phyloP scores from a whole-genome alignment of 345 rosid genomes.

The Eucalyptus brandiana region DNA sequence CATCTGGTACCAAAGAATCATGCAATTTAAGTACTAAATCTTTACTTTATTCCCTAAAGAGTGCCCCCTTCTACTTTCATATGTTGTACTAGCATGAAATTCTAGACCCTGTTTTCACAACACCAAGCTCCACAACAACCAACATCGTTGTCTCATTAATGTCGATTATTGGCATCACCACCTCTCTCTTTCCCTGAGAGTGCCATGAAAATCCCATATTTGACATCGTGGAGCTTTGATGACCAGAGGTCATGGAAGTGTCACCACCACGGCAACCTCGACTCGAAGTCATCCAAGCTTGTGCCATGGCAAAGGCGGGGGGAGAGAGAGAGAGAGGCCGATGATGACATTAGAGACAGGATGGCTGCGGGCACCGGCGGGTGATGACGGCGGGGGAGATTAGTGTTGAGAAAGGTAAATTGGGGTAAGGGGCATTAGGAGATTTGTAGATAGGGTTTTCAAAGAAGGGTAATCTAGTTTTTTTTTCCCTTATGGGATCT shows the following conservation, averaged over 20 bases:
- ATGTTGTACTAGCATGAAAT: background rate
- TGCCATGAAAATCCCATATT: background rate
- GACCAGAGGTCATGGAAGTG: background rate
- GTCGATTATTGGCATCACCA: background rate
- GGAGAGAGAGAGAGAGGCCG: no score
- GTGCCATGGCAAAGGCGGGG: background rate
- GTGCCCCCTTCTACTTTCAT: background rate
- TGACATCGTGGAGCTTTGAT: background rate
- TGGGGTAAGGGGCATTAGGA: background rate
- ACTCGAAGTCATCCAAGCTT: background rate
- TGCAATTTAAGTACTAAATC: background rate
- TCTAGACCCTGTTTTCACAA: background rate
- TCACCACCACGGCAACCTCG: background rate
- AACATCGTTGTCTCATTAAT: background rate
- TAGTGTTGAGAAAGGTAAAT: background rate
- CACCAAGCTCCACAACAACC: background rate
- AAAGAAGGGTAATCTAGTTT: background rate
- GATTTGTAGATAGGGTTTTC: background rate
- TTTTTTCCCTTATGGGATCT: background rate
- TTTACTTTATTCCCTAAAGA: background rate
- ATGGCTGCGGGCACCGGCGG: background rate
- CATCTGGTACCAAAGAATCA: background rate
- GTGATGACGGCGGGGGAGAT: background rate
- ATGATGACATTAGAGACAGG: no score
- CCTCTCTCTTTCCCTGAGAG: background rate